Percentiles rank a stretch among this genome's conserved stretches.
Evolutionary conservation across 306 rosid genomes (phyloP).

Genomic region (Crotalaria pallida): DNA sequence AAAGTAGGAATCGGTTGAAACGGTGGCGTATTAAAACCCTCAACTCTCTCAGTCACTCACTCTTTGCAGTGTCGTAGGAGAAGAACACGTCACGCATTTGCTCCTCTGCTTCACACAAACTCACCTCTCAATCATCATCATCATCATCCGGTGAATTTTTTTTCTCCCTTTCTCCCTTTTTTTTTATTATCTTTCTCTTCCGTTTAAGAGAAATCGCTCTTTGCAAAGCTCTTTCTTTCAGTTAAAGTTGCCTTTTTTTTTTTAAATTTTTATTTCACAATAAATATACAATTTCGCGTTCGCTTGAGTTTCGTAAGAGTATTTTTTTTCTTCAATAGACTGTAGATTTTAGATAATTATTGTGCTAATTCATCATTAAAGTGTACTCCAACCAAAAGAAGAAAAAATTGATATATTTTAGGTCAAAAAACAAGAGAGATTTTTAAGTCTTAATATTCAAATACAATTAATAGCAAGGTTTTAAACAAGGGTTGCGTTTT

Average conservation of each 20-base stretch:
- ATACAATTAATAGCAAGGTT: no score
- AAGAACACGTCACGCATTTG: neutral
- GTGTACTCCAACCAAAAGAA: neutral
- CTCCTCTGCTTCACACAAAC: neutral
- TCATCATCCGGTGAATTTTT: conserved; percentile 1
- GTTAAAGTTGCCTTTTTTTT: neutral
- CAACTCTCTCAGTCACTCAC: no score
- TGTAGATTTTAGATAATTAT: neutral
- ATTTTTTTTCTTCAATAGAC: neutral
- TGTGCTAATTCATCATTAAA: neutral
- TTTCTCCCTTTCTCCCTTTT: neutral
- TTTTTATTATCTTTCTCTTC: no score
- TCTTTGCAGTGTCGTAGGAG: neutral
- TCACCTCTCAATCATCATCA: neutral
- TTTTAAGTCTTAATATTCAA: neutral
- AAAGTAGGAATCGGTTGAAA: neutral
- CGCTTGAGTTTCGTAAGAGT: neutral
- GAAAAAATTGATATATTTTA: neutral
- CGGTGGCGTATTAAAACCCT: neutral
- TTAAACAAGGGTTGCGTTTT: no score
- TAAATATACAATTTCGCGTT: neutral
- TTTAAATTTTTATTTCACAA: neutral
- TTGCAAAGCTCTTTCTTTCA: neutral
- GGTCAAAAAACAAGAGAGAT: neutral
- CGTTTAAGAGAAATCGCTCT: neutral